Conservation (phyloP, 768 basidiomycete genomes). For the Phylloporus sp. region DNA sequence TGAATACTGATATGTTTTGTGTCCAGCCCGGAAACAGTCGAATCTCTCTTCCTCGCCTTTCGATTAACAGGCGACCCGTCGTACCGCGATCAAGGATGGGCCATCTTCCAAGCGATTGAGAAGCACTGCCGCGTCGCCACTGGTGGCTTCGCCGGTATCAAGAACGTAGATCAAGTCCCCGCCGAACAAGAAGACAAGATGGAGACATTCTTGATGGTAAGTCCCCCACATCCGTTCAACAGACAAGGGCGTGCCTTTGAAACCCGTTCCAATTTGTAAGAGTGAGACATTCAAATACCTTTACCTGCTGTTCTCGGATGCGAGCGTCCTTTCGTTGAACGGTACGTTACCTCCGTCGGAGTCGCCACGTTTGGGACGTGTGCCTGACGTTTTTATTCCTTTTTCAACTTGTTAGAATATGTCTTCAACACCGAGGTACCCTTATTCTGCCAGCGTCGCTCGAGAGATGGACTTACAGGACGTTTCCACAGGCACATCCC, state of each 20-base stretch:
- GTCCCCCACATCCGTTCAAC: constrained; percentile 24
- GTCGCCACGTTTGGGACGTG: neutral
- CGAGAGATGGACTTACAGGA: neutral
- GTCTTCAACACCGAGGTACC: constrained; percentile 91
- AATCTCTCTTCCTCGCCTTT: constrained; percentile 88
- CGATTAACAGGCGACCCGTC: constrained; percentile 79
- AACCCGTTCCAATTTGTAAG: constrained; percentile 33
- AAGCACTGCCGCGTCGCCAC: constrained; percentile 69
- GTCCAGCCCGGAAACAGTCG: constrained; percentile 83
- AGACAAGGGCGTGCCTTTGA: neutral
- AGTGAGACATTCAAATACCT: constrained; percentile 91
- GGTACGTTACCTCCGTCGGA: constrained; percentile 43
- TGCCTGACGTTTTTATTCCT: constrained; percentile 8
- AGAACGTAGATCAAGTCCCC: constrained; percentile 79
- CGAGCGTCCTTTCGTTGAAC: constrained; percentile 62
- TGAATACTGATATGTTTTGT: neutral
- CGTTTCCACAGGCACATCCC: constrained; percentile 53
- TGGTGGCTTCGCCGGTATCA: constrained; percentile 80
- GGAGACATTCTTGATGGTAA: constrained; percentile 91
- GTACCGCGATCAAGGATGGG: constrained; percentile 84
- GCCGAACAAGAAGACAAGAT: constrained; percentile 76
- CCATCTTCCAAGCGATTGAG: constrained; percentile 85
- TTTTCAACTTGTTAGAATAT: constrained; percentile 45
- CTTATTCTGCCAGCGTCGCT: constrained; percentile 1
- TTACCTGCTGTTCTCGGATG: constrained; percentile 79